Base-by-base conservation (phyloP, 345 rosid genomes). In the Salix koriyanagi region DNA sequence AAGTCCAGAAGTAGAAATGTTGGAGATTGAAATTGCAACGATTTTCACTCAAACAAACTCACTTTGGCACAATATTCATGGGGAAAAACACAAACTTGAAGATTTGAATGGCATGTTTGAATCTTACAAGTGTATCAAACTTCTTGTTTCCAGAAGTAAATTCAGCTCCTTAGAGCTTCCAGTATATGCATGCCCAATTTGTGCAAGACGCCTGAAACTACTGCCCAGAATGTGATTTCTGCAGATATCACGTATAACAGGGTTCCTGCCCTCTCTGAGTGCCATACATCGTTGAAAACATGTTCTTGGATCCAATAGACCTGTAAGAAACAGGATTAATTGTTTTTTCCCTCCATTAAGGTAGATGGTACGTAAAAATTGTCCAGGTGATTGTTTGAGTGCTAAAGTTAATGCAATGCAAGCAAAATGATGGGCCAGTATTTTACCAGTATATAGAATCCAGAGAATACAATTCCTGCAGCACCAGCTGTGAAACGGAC, bases 401-500 rank as follows among this genome's bases (percentile, higher is more conserved):
- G 50, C 73, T 26, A 21, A 58, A 25, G 8, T 14, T 41, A 34
- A 58, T 7, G 13, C 0, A 66, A 34, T 8, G 32, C 30, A 65
- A 34, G 32, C 39, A 65, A 3, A 67, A 30, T 19, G 16, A 37
- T 58, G 18, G 2, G 10, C 19, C 12, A 25, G 21, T 30, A 13
- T 64, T n/a, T 34, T 86, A 89, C 92, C 92, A 89, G 77, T 25
- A 84, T 15, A 67, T 89, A 90, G 50, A 90, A 83, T 46, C 82
- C 91, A 6, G 92, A 90, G 78, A 90, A 89, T 2, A 89, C 88
- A 61, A 87, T 65, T 71, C 90, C 91, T 3, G 92, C 92, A 1
- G 89, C 90, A 34, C 92, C 92, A 2, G 87, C 90, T 50, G 91
- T 90, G 86, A 88, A 84, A 65, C 90, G 87, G 34, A 87, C 87